Evolutionary conservation across 768 basidiomycete species (phyloP).

Genomic region (Suillus lakei): DNA sequence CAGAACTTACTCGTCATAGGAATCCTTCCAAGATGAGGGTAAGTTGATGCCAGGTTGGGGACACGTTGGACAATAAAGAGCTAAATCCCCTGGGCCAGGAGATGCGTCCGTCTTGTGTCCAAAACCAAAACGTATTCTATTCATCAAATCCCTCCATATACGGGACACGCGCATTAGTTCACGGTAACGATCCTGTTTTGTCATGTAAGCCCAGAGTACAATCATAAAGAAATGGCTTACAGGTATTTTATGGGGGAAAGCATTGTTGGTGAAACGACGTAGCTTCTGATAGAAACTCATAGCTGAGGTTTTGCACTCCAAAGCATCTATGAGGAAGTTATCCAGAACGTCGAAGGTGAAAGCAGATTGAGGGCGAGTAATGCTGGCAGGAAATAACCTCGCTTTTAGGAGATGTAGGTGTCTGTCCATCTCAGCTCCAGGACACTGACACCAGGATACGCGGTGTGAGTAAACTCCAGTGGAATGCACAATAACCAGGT

Average conservation of each 20-base stretch:
- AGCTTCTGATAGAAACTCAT: conserved; percentile 3
- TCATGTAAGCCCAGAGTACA: background rate
- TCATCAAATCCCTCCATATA: conserved; percentile 8
- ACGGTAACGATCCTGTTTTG: conserved; percentile 7
- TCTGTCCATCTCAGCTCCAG: background rate
- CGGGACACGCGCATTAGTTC: conserved; percentile 7
- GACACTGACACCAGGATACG: conserved; percentile 6
- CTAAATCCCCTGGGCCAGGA: background rate
- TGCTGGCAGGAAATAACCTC: conserved; percentile 17
- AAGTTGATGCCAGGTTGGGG: conserved; percentile 14
- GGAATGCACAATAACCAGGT: conserved; percentile 8
- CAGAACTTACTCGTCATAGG: background rate
- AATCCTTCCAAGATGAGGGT: conserved; percentile 9
- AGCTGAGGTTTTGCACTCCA: conserved; percentile 21
- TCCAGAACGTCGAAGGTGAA: conserved; percentile 27
- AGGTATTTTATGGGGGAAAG: conserved; percentile 2
- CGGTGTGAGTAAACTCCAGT: conserved; percentile 9
- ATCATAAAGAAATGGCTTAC: background rate
- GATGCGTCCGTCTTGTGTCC: background rate
- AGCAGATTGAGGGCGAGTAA: conserved; percentile 17
- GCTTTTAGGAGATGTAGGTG: conserved; percentile 18
- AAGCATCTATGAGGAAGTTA: conserved; percentile 18
- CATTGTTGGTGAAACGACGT: background rate
- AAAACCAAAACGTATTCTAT: background rate
- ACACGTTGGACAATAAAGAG: conserved; percentile 9